Base-by-base conservation (phyloP, 495 filamentous ascomycete species). In the Penicillium pulvis region DNA sequence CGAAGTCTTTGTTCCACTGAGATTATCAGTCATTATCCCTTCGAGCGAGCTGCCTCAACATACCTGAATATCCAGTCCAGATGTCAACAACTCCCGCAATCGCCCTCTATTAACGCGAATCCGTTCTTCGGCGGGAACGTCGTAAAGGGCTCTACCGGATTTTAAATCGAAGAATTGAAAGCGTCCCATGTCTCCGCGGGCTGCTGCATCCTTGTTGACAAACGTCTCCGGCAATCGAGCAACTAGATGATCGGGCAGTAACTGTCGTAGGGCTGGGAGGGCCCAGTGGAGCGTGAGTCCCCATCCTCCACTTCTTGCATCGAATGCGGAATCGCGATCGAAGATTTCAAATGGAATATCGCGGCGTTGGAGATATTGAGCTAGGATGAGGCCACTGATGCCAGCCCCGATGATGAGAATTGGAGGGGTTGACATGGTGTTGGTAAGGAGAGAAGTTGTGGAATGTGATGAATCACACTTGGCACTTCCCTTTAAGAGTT, bases 211-310 rank as follows among this genome's bases (percentile, higher is more conserved):
- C 30, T 70, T 68, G 55, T 85, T 77, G 10, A 85, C 80, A 53
- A 78, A 80, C 0, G 76, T 71, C 59, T 83, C 79, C 0, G 80
- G 78, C 12, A 87, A 70, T 0, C 72, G 73, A 4, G 58, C 58
- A 14, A 81, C 61, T 24, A 85, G 55, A n/a, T 79, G 61, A 3
- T 78, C 69, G 0, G 83, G 83, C 6, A 86, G 71, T 9, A 85
- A 62, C 11, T 73, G 60, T 10, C 77, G 69, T 52, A 86, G 69
- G 4, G 76, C 76, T 11, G 79, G 71, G 11, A 85, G 71, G 30
- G 78, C 76, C 81, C 81, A 85, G 65, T 86, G 82, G 53, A 87
- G 74, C 0, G 85, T 85, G 11, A 87, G 68, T 5, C 80, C 83
- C 83, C 83, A 87, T 41, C 85, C 84, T 30, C 74, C 74, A 6